Conservation (phyloP, 495 filamentous ascomycete genomes). For the Schizothecium vesticola region DNA sequence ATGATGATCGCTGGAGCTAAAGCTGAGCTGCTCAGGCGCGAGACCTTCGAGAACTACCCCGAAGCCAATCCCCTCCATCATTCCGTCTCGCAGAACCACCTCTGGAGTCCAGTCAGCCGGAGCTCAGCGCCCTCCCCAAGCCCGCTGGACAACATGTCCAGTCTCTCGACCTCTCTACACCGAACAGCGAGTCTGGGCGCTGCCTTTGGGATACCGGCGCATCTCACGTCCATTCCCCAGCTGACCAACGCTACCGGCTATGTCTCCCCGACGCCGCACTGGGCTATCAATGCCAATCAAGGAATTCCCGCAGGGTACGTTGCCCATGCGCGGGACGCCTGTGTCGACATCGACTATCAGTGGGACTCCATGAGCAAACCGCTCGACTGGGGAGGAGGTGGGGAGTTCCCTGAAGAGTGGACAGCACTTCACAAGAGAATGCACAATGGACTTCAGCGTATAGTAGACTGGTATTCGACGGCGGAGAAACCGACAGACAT, state of each 20-base stretch:
- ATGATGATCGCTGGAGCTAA: slow-evolving; percentile 86
- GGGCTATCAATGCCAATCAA: slow-evolving; percentile 72
- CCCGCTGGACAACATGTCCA: slow-evolving; percentile 22
- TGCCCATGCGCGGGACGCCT: slow-evolving; percentile 85
- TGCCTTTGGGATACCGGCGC: background rate
- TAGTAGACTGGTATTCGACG: slow-evolving; percentile 74
- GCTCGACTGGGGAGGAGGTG: slow-evolving; percentile 78
- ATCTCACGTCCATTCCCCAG: background rate
- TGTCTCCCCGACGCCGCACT: slow-evolving; percentile 69
- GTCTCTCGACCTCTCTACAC: slow-evolving; percentile 24
- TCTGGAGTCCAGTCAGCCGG: slow-evolving; percentile 31
- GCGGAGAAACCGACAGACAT: slow-evolving; percentile 46
- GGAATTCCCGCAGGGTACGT: slow-evolving; percentile 85
- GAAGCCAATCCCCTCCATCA: slow-evolving; percentile 30
- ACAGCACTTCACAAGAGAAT: slow-evolving; percentile 88
- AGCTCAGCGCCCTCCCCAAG: slow-evolving; percentile 6
- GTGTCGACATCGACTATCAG: slow-evolving; percentile 78
- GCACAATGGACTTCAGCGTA: slow-evolving; percentile 62
- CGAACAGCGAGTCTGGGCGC: slow-evolving; percentile 17
- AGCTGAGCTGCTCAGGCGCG: slow-evolving; percentile 69
- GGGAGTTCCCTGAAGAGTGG: slow-evolving; percentile 91
- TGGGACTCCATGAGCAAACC: slow-evolving; percentile 87
- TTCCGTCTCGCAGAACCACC: slow-evolving; percentile 31
- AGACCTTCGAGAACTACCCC: slow-evolving; percentile 52
- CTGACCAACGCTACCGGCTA: slow-evolving; percentile 45